Evolutionary conservation across 371 early-diverging fungal genomes (phyloP).

Genomic region (Lichtheimia ornata): DNA sequence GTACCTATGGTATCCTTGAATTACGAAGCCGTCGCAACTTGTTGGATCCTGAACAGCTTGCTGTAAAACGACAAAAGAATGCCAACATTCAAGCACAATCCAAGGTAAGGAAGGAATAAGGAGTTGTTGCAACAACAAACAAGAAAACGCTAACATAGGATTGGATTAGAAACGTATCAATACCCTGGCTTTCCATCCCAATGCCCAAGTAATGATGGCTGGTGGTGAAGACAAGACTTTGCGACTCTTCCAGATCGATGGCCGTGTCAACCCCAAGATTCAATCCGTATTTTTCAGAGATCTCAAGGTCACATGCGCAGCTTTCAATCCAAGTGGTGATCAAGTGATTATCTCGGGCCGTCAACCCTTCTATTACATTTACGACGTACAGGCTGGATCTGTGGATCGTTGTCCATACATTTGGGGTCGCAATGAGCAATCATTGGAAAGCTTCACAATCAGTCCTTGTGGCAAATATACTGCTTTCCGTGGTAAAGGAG

Average conservation of each 20-base stretch:
- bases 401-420: slow-evolving; percentile 73
- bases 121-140: neutral
- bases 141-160: neutral
- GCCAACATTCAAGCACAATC: slow-evolving; percentile 64
- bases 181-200: slow-evolving; percentile 88
- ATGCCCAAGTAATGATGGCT: slow-evolving; percentile 83
- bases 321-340: slow-evolving; percentile 75
- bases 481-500: slow-evolving; percentile 78
- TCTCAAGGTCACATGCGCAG: slow-evolving; percentile 73
- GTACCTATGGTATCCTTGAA: slow-evolving; percentile 57
- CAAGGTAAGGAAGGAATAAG: slow-evolving; percentile 20
- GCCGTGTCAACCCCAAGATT: slow-evolving; percentile 86
- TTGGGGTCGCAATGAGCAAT: slow-evolving; percentile 70
- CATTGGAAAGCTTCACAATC: slow-evolving; percentile 53
- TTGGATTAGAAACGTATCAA: slow-evolving; percentile 39
- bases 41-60: slow-evolving; percentile 59
- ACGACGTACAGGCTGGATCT: slow-evolving; percentile 79
- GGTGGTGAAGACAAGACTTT: slow-evolving; percentile 85
- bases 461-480: slow-evolving; percentile 66
- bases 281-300: slow-evolving; percentile 83
- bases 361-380: slow-evolving; percentile 77
- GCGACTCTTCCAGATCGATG: slow-evolving; percentile 87
- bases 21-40: slow-evolving; percentile 24
- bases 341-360: slow-evolving; percentile 77
- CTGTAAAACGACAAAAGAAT: slow-evolving; percentile 72